phyloP scores from a whole-genome alignment of 2,329 filamentous ascomycete species.

The Onygena corvina region DNA sequence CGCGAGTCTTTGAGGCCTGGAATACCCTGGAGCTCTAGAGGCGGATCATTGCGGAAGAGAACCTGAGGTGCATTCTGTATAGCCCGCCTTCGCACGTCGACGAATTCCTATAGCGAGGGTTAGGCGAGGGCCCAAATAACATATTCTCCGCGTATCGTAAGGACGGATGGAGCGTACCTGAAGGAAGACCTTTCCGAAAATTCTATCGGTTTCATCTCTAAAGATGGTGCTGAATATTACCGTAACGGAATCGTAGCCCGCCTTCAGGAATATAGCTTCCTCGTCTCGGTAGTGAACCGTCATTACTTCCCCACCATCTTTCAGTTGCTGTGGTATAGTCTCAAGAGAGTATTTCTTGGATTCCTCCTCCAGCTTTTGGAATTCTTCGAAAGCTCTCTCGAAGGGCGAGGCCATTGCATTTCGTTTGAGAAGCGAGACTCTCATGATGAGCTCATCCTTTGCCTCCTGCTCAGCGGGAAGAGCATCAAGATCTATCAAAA shows the following conservation, averaged over 20 bases:
- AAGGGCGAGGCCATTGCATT: constrained; percentile 99
- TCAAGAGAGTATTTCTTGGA: constrained; percentile 88
- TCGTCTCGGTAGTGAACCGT: constrained; percentile 97
- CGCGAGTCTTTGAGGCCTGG: constrained; percentile 66
- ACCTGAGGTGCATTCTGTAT: constrained; percentile 99
- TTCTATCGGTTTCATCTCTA: constrained; percentile 89
- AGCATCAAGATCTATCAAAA: constrained; percentile 76
- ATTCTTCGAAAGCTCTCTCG: constrained; percentile 90
- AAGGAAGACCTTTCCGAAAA: constrained; percentile 96
- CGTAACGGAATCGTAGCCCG: constrained; percentile 90
- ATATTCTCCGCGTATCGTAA: neutral
- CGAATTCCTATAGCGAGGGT: constrained; percentile 55
- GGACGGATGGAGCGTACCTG: constrained; percentile 40
- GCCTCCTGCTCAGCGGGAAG: constrained; percentile 75
- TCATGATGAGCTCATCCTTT: constrained; percentile 71
- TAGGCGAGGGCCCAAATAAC: neutral
- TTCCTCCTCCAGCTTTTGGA: constrained; percentile 73
- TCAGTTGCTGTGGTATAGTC: constrained; percentile 78
- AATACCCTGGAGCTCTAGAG: constrained; percentile 76
- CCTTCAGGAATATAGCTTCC: constrained; percentile 98
- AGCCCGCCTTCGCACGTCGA: constrained; percentile 79
- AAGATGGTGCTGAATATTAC: constrained; percentile 99
- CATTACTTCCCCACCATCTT: constrained; percentile 84
- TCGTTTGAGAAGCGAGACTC: constrained; percentile 85
- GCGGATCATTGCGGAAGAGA: constrained; percentile 86